A percentile compares a stretch with the other conserved stretches of the same genome.
These are phyloP conservation scores for Akanthomyces muscarius DNA, from an alignment of 2,329 filamentous ascomycete species.

Conservation along the genomic window DNA sequence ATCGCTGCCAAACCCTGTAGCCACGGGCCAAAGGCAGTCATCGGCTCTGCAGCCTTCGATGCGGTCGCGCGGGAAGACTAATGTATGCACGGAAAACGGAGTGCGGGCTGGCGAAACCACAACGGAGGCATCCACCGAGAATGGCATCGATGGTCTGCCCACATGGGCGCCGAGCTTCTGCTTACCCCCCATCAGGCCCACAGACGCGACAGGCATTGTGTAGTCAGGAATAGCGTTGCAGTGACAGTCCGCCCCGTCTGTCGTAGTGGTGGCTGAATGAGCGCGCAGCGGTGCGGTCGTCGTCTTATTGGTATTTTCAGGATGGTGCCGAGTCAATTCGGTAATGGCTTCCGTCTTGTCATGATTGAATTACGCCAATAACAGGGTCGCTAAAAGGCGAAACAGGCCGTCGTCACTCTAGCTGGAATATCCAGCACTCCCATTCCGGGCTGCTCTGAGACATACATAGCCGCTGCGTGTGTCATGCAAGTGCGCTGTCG, in stretches of 20 bases:
- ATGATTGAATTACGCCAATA: neutral
- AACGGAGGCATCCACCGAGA: constrained; percentile 16
- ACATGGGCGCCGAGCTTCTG: constrained; percentile 16
- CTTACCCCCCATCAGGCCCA: constrained; percentile 7
- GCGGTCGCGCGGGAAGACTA: constrained; percentile 17
- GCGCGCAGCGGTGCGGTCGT: neutral
- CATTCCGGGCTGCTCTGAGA: constrained; percentile 23
- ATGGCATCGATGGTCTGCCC: constrained; percentile 10
- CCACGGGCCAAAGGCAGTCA: constrained; percentile 2
- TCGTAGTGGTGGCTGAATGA: neutral
- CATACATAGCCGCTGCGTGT: constrained; percentile 41
- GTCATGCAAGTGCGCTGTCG: constrained; percentile 39
- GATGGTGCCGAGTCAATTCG: neutral
- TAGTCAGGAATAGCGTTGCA: constrained; percentile 1
- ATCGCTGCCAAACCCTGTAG: constrained; percentile 16
- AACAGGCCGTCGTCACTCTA: constrained; percentile 9
- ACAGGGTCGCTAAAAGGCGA: neutral
- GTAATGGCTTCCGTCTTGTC: neutral
- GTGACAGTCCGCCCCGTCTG: neutral
- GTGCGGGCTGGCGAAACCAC: constrained; percentile 15
- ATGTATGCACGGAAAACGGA: constrained; percentile 16
- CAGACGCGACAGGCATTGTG: neutral
- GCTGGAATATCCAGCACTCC: neutral
- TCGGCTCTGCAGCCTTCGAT: constrained; percentile 15
- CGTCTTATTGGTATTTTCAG: neutral